Percentiles rank a stretch among this genome's conserved stretches.
Evolutionary conservation across 2,329 filamentous ascomycete genomes (phyloP).

Genomic region (Microsporum audouinii): DNA sequence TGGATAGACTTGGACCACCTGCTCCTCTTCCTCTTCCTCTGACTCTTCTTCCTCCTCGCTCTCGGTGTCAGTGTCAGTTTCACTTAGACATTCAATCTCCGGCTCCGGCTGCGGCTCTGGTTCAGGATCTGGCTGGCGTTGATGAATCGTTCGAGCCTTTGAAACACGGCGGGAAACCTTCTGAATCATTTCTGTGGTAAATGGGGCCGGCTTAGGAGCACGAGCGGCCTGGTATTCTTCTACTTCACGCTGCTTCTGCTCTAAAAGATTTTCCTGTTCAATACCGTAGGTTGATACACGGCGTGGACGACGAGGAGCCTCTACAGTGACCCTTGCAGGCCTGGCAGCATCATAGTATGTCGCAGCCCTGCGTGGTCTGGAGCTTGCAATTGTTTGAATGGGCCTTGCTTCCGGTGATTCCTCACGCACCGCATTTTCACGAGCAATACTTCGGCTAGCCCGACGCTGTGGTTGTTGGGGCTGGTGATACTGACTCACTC

Average conservation of each 20-base stretch:
- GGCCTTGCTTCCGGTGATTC: slow-evolving; percentile 25
- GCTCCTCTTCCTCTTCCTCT: background rate
- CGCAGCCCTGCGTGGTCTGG: slow-evolving; percentile 18
- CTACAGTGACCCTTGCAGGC: slow-evolving; percentile 25
- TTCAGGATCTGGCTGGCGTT: background rate
- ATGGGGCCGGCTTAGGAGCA: slow-evolving; percentile 6
- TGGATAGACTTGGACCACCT: background rate
- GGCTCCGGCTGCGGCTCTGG: background rate
- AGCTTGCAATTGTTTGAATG: slow-evolving; percentile 17
- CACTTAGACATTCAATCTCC: background rate
- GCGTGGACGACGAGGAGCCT: slow-evolving; percentile 24
- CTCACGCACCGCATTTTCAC: background rate
- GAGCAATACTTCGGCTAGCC: slow-evolving; percentile 22
- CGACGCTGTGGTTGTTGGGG: slow-evolving; percentile 6
- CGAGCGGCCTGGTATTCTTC: slow-evolving; percentile 33
- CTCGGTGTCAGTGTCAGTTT: background rate
- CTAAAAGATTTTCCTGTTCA: slow-evolving; percentile 20
- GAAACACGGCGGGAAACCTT: slow-evolving; percentile 6
- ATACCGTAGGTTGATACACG: slow-evolving; percentile 25
- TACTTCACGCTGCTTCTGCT: slow-evolving; percentile 27
- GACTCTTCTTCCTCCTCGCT: background rate
- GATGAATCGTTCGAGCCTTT: background rate
- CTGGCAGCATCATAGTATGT: slow-evolving; percentile 26
- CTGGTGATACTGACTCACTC: background rate
- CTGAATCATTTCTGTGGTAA: slow-evolving; percentile 9